phyloP scores from a whole-genome alignment of 1,284 basidiomycete species.

The Pyrrhoderma lamaoense region DNA sequence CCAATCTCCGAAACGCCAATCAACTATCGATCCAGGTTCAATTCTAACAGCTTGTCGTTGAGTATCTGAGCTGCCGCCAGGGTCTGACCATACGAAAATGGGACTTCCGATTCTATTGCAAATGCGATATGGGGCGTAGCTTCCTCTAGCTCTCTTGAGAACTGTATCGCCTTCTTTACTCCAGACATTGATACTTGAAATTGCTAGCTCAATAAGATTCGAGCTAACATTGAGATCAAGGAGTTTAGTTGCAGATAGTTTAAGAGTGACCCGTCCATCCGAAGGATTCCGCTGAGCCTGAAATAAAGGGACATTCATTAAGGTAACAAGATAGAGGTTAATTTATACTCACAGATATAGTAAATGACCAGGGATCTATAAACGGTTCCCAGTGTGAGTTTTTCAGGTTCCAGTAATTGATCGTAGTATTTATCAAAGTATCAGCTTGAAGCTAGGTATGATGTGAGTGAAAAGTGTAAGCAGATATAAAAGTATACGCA shows the following conservation, averaged over 20 bases:
- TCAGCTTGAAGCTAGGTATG: slow-evolving; percentile 67
- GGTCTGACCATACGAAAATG: slow-evolving; percentile 77
- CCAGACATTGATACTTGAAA: slow-evolving; percentile 70
- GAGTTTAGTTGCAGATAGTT: slow-evolving; percentile 72
- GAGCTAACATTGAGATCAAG: slow-evolving; percentile 91
- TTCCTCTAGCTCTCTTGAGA: slow-evolving; percentile 70
- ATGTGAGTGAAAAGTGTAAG: neutral
- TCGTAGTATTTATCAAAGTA: slow-evolving; percentile 72
- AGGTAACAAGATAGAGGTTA: slow-evolving; percentile 3
- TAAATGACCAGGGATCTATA: slow-evolving; percentile 95
- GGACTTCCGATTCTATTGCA: slow-evolving; percentile 86
- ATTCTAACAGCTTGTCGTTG: slow-evolving; percentile 47
- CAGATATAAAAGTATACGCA: slow-evolving; percentile 28
- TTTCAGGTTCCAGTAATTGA: slow-evolving; percentile 95
- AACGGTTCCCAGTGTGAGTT: slow-evolving; percentile 99
- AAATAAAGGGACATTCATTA: neutral
- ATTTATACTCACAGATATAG: slow-evolving; percentile 51
- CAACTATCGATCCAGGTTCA: slow-evolving; percentile 69
- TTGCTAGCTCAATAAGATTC: slow-evolving; percentile 83
- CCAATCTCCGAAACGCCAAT: slow-evolving; percentile 99
- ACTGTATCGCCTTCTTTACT: slow-evolving; percentile 68
- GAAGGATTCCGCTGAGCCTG: slow-evolving; percentile 45
- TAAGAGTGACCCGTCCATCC: slow-evolving; percentile 52
- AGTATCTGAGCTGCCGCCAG: slow-evolving; percentile 42
- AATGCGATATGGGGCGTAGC: slow-evolving; percentile 90